Percentiles rank a stretch among this genome's conserved stretches.
Evolutionary conservation across 805 yeast genomes (phyloP).

Genomic region (Torulaspora maleeae): DNA sequence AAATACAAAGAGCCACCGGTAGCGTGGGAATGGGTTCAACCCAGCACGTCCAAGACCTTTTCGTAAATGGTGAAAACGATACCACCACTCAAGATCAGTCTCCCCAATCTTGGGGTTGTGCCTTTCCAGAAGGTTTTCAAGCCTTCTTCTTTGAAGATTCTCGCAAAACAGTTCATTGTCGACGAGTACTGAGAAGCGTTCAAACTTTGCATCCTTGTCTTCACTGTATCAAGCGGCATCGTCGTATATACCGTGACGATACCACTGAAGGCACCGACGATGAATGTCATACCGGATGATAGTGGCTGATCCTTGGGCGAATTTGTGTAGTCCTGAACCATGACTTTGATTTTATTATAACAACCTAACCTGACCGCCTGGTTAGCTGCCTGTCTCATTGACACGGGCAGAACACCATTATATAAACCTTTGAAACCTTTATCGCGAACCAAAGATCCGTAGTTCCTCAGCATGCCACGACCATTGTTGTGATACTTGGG

Average conservation of each 20-base stretch:
- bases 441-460: conserved; percentile 55
- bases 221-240: conserved; percentile 94
- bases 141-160: conserved; percentile 83
- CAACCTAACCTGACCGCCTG: conserved; percentile 93
- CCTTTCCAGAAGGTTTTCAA: conserved; percentile 93
- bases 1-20: background rate
- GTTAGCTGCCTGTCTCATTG: conserved; percentile 92
- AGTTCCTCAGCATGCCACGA: conserved; percentile 49
- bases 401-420: conserved; percentile 87
- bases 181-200: conserved; percentile 70
- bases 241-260: conserved; percentile 85
- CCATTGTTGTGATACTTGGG: conserved; percentile 70
- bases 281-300: conserved; percentile 73
- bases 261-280: conserved; percentile 88
- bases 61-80: conserved; percentile 96
- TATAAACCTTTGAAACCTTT: conserved; percentile 81
- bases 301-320: conserved; percentile 69
- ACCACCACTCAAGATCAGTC: conserved; percentile 91
- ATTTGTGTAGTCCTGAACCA: conserved; percentile 65
- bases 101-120: conserved; percentile 93
- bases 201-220: conserved; percentile 94
- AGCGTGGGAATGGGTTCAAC: conserved; percentile 7
- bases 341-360: conserved; percentile 78
- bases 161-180: conserved; percentile 76
- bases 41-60: conserved; percentile 57